Evolutionary conservation across 805 yeast genomes (phyloP).

Genomic region (Barnettozyma siamensis): DNA sequence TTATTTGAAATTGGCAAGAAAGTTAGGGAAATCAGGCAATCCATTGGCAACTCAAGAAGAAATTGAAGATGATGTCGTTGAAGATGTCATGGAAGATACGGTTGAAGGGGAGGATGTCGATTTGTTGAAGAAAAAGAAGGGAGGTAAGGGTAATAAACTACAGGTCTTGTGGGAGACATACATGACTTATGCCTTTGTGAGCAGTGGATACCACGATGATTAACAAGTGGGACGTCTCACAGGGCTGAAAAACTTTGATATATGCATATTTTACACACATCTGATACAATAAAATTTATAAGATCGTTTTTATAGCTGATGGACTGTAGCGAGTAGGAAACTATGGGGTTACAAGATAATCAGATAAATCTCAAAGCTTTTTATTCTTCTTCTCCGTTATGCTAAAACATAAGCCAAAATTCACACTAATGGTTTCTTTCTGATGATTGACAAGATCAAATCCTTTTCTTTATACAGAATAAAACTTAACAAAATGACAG

Average conservation of each 20-base stretch:
- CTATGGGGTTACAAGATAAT: too few relatives aligned
- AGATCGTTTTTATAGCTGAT: too few relatives aligned
- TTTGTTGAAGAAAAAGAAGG: constrained; percentile 11
- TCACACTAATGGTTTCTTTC: constrained; percentile 19
- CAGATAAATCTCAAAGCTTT: too few relatives aligned
- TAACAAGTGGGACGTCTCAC: too few relatives aligned
- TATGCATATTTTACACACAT: too few relatives aligned
- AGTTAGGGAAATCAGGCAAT: constrained; percentile 39
- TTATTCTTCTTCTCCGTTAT: too few relatives aligned
- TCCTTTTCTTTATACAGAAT: constrained; percentile 36
- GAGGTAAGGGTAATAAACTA: constrained; percentile 18
- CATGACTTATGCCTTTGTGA: constrained; percentile 54
- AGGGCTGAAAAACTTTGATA: too few relatives aligned
- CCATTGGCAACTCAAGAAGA: background rate
- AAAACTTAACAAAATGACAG: constrained; percentile 30
- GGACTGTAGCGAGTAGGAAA: too few relatives aligned
- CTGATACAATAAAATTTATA: too few relatives aligned
- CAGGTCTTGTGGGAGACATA: constrained; percentile 52
- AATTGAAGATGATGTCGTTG: constrained; percentile 2
- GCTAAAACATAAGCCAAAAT: too few relatives aligned
- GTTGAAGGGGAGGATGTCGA: background rate
- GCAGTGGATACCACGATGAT: constrained; percentile 27
- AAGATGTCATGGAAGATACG: background rate
- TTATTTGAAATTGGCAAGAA: constrained; percentile 55
- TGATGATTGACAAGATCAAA: constrained; percentile 21